Conservation (phyloP, 371 early-diverging fungal species). For the Mortierella sp. region DNA sequence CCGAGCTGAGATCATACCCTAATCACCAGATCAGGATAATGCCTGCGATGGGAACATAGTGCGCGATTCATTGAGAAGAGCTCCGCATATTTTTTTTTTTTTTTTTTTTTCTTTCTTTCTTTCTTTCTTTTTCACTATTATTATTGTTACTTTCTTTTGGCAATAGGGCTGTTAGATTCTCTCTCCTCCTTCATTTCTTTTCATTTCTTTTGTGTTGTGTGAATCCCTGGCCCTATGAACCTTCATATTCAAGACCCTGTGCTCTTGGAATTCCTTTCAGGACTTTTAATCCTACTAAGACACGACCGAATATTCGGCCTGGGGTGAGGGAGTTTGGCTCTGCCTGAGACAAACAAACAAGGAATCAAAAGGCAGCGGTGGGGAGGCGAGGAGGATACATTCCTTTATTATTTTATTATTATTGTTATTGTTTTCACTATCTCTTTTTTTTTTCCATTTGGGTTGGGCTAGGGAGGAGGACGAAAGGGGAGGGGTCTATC, state of each 20-base stretch:
- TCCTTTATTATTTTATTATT: too few species aligned
- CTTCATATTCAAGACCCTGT: constrained; percentile 1
- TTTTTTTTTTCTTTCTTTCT: neutral
- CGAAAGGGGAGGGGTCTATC: neutral
- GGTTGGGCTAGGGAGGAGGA: too few species aligned
- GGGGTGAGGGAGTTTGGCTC: too few species aligned
- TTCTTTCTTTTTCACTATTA: neutral
- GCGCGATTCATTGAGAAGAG: constrained; percentile 24
- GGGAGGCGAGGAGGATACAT: too few species aligned
- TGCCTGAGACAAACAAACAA: too few species aligned
- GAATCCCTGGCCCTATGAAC: too few species aligned
- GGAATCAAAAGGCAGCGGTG: too few species aligned
- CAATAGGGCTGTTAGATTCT: neutral
- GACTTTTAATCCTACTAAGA: neutral
- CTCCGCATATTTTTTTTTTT: constrained; percentile 14
- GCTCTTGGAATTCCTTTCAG: neutral
- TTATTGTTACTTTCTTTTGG: neutral
- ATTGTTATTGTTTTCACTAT: too few species aligned
- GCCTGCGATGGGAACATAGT: constrained; percentile 53
- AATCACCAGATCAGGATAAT: constrained; percentile 54
- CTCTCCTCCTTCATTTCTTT: neutral
- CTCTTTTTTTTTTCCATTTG: too few species aligned
- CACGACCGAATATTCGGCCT: too few species aligned
- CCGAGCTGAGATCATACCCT: constrained; percentile 57
- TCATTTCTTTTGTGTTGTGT: neutral